Conservation (phyloP, 306 rosid species). For the Trichosanthes cucumerina region DNA sequence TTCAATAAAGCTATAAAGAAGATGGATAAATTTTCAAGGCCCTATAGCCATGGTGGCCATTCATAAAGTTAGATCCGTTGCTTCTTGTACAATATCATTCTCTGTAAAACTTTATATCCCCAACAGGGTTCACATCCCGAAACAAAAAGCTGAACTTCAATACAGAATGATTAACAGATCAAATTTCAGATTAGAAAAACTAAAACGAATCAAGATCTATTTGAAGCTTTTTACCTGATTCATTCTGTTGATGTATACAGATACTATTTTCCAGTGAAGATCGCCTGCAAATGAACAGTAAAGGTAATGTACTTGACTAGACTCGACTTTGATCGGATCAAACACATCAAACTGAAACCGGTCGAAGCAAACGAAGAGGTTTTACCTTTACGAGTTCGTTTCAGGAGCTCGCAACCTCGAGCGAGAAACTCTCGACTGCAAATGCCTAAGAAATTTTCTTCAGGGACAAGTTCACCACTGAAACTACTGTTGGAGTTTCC, state of each 20-base stretch:
- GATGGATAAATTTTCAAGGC: neutral
- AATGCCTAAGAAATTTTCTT: slow-evolving; percentile 72
- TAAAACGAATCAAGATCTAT: neutral
- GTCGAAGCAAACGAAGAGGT: neutral
- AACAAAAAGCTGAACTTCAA: neutral
- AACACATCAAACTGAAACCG: neutral
- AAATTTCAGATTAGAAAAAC: neutral
- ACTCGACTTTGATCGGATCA: neutral
- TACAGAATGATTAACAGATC: neutral
- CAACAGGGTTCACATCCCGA: slow-evolving; percentile 15
- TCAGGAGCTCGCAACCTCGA: slow-evolving; percentile 75
- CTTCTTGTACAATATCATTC: neutral
- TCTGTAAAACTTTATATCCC: slow-evolving; percentile 1
- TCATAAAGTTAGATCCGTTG: slow-evolving; percentile 10
- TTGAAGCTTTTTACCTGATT: slow-evolving; percentile 55
- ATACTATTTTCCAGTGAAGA: slow-evolving; percentile 94
- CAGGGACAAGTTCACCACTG: slow-evolving; percentile 72
- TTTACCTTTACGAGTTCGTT: slow-evolving; percentile 85
- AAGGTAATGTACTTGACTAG: neutral
- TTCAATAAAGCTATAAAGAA: neutral
- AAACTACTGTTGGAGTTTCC: slow-evolving; percentile 57
- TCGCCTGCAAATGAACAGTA: slow-evolving; percentile 55
- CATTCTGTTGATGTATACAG: slow-evolving; percentile 71
- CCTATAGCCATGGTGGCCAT: neutral
- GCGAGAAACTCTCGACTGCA: slow-evolving; percentile 75